Evolutionary conservation across 2,329 filamentous ascomycete genomes (phyloP).

Genomic region (Epichloe coenophiala): DNA sequence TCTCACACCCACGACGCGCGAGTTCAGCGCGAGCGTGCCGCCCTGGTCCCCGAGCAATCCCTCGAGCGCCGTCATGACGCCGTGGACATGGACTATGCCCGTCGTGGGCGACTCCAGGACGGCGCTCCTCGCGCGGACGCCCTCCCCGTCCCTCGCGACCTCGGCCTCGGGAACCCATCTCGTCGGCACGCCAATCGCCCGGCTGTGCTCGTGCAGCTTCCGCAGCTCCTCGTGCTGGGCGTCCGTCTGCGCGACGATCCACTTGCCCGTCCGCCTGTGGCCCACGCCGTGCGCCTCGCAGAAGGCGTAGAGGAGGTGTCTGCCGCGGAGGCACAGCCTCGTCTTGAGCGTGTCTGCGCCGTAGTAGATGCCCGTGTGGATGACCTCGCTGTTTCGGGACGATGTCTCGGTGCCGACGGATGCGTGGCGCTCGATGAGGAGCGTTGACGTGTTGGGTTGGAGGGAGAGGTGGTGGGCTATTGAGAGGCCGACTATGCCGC

Average conservation of each 20-base stretch:
- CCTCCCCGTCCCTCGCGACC: conserved; percentile 54
- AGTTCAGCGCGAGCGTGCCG: conserved; percentile 59
- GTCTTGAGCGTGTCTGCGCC: conserved; percentile 66
- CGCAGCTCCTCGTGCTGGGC: conserved; percentile 52
- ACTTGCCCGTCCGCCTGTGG: conserved; percentile 71
- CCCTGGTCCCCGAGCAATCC: conserved; percentile 65
- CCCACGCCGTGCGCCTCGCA: conserved; percentile 56
- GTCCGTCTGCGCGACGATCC: conserved; percentile 80
- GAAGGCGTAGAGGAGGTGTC: conserved; percentile 63
- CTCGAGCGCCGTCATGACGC: conserved; percentile 67
- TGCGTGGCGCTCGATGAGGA: conserved; percentile 69
- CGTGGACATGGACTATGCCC: conserved; percentile 81
- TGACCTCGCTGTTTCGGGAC: conserved; percentile 86
- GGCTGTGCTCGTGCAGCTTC: conserved; percentile 33
- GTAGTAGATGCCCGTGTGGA: conserved; percentile 93
- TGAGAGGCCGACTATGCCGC: conserved; percentile 63
- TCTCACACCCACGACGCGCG: conserved; percentile 47
- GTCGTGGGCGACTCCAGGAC: conserved; percentile 76
- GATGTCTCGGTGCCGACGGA: conserved; percentile 74
- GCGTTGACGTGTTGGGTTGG: conserved; percentile 46
- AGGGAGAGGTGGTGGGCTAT: conserved; percentile 61
- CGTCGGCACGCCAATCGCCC: conserved; percentile 47
- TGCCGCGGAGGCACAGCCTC: conserved; percentile 64
- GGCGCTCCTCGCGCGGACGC: conserved; percentile 56
- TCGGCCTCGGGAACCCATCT: conserved; percentile 53